phyloP scores from a whole-genome alignment of 164 flowering plant species.

The Nymphaea colorata region DNA sequence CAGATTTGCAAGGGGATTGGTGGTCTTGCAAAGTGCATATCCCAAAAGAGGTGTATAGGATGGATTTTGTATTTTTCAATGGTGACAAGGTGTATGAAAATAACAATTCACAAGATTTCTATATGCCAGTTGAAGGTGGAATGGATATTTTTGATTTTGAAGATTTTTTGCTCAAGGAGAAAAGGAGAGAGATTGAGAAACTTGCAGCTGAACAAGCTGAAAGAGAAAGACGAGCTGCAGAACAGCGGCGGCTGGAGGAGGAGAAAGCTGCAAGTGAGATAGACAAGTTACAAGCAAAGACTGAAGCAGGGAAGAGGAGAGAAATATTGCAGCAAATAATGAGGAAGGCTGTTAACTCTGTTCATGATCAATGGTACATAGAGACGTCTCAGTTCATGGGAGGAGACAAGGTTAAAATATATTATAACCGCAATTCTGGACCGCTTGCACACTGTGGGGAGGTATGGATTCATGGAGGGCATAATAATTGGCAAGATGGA shows the following conservation, averaged over 20 bases:
- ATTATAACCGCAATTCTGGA: conserved; percentile 64
- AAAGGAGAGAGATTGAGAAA: conserved; percentile 64
- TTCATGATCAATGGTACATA: conserved; percentile 53
- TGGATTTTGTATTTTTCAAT: conserved; percentile 86
- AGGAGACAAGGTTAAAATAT: conserved; percentile 53
- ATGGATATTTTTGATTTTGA: conserved; percentile 70
- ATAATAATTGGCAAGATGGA: conserved; percentile 71
- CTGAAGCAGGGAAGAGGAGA: conserved; percentile 39
- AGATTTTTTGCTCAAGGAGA: conserved; percentile 93
- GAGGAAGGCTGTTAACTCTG: conserved; percentile 42
- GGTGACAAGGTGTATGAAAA: conserved; percentile 78
- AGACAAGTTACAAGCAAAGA: conserved; percentile 68
- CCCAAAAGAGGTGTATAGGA: conserved; percentile 79
- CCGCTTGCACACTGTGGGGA: conserved; percentile 65
- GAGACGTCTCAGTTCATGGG: conserved; percentile 63
- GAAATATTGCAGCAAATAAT: conserved; percentile 26
- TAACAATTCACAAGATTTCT: conserved; percentile 67
- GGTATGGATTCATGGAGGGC: conserved; percentile 91
- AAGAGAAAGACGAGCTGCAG: conserved; percentile 71
- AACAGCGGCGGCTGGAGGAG: conserved; percentile 55
- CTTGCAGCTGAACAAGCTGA: conserved; percentile 75
- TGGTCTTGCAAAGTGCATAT: conserved; percentile 86
- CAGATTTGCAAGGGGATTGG: conserved; percentile 71
- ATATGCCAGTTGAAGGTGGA: conserved; percentile 60
- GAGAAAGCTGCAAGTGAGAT: conserved; percentile 66